Conservation (phyloP, 106 monocot genomes). For the Dendrobium nobile region DNA sequence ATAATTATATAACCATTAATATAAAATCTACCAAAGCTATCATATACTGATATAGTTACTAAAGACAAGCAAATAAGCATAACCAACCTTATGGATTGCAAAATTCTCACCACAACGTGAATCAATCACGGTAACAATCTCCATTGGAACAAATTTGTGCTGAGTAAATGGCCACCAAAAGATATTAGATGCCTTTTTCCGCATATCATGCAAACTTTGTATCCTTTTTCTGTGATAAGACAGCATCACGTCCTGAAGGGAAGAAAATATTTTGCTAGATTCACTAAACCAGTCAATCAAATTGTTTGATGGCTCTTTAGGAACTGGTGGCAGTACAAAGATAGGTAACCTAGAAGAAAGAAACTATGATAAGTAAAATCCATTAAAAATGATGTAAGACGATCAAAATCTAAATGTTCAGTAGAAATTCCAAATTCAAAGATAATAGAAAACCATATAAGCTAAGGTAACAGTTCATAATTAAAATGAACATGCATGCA, state of each 20-base stretch:
- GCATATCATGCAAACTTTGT: slow-evolving; percentile 61
- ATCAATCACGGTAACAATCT: slow-evolving; percentile 84
- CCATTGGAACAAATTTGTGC: slow-evolving; percentile 68
- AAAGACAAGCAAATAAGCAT: neutral
- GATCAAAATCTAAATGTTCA: neutral
- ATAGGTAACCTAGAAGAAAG: slow-evolving; percentile 55
- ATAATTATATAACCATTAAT: neutral
- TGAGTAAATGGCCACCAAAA: slow-evolving; percentile 99
- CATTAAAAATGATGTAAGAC: neutral
- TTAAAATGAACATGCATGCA: neutral
- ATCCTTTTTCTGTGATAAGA: slow-evolving; percentile 58
- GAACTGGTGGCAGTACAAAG: slow-evolving; percentile 67
- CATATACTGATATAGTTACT: neutral
- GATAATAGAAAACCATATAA: neutral
- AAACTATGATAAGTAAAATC: slow-evolving; percentile 1
- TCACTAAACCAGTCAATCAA: slow-evolving; percentile 78
- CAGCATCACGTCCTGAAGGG: slow-evolving; percentile 49
- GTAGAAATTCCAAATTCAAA: neutral
- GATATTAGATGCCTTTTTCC: slow-evolving; percentile 54
- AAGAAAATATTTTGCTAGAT: slow-evolving; percentile 52
- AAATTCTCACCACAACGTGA: slow-evolving; percentile 94
- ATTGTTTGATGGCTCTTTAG: slow-evolving; percentile 58
- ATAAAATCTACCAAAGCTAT: slow-evolving; percentile 1
- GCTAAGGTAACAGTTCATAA: neutral
- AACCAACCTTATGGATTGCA: slow-evolving; percentile 76